Percentiles rank a stretch among this genome's conserved stretches.
phyloP scores from a whole-genome alignment of 495 filamentous ascomycete genomes.

The Podospora pseudocomata region DNA sequence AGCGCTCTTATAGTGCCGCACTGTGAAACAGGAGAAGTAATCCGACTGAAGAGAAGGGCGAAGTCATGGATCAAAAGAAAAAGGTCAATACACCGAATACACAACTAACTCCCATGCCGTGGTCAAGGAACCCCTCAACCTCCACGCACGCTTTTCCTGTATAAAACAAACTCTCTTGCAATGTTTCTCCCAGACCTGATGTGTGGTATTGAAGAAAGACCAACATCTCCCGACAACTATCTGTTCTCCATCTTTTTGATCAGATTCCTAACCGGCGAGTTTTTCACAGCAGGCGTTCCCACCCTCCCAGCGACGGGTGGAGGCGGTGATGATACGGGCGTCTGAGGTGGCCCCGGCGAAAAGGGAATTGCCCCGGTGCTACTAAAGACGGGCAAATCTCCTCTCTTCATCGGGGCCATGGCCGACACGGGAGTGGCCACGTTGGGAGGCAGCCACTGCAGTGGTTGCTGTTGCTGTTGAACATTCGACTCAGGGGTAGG shows the following conservation, averaged over 20 bases:
- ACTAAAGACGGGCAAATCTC: constrained; percentile 33
- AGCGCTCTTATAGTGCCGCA: too few relatives aligned
- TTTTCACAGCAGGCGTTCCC: background rate
- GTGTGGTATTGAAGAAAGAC: background rate
- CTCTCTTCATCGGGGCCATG: constrained; percentile 25
- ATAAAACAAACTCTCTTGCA: background rate
- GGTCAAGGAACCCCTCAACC: too few relatives aligned
- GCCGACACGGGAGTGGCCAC: constrained; percentile 20
- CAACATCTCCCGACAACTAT: background rate
- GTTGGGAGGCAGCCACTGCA: constrained; percentile 41
- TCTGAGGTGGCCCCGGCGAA: constrained; percentile 2
- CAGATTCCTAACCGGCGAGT: background rate
- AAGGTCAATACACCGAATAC: too few relatives aligned
- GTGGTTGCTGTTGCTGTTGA: constrained; percentile 23
- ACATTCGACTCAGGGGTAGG: constrained; percentile 25
- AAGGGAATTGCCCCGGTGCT: constrained; percentile 30
- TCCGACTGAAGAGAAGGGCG: too few relatives aligned
- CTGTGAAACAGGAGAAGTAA: too few relatives aligned
- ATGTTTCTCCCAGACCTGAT: background rate
- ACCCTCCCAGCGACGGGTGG: background rate
- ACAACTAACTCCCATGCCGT: too few relatives aligned
- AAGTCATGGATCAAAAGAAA: too few relatives aligned
- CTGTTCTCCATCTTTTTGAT: background rate
- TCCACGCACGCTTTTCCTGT: too few relatives aligned
- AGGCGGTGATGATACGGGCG: background rate